Conservation (phyloP, 2,329 filamentous ascomycete genomes). For the Sarocladium oryzae region DNA sequence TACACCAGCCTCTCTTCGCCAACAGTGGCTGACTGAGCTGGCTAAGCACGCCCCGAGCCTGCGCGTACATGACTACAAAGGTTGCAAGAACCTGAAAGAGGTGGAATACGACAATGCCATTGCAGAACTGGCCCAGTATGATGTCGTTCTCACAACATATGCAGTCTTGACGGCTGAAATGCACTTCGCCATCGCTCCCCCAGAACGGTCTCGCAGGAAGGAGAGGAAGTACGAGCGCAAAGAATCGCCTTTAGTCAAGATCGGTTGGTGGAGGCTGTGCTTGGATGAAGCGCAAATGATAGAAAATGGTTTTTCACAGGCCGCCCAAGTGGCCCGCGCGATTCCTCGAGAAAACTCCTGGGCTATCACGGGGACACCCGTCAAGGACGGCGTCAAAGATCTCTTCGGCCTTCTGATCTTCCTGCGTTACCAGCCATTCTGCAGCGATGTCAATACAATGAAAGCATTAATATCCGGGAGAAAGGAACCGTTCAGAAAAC, state of each 20-base stretch:
- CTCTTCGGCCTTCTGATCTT: conserved; percentile 77
- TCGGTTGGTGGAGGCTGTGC: conserved; percentile 83
- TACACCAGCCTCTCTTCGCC: conserved; percentile 46
- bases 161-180: conserved; percentile 72
- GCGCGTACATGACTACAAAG: conserved; percentile 50
- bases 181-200: conserved; percentile 65
- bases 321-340: conserved; percentile 70
- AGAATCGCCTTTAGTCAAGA: conserved; percentile 70
- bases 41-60: conserved; percentile 51
- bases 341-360: conserved; percentile 84
- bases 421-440: conserved; percentile 71
- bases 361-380: conserved; percentile 83
- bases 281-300: conserved; percentile 86
- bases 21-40: conserved; percentile 58
- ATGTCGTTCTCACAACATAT: conserved; percentile 61
- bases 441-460: conserved; percentile 59
- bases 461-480: conserved; percentile 47
- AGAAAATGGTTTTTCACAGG: conserved; percentile 78
- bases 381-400: conserved; percentile 72
- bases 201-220: conserved; percentile 61
- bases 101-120: conserved; percentile 30
- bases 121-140: conserved; percentile 40
- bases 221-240: conserved; percentile 58
- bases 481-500: conserved; percentile 57
- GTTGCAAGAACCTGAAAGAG: conserved; percentile 30